Evolutionary conservation across 1,284 basidiomycete species (phyloP).

Genomic region (Ceratobasidium sp.): DNA sequence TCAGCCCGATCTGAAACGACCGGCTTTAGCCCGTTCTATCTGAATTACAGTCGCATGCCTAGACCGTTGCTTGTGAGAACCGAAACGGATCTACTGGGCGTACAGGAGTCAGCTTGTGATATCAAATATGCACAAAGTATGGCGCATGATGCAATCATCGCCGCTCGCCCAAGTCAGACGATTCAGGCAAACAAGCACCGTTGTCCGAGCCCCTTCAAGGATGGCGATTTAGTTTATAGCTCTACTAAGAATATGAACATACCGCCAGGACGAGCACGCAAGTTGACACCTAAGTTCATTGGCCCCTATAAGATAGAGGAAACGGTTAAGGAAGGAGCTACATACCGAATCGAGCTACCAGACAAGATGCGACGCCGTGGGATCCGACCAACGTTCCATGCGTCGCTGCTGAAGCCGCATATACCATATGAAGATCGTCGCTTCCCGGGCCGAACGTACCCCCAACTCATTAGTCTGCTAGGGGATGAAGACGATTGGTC

Average conservation of each 20-base stretch:
- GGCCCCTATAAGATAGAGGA: slow-evolving; percentile 23
- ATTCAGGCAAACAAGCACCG: background rate
- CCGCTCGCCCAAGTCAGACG: background rate
- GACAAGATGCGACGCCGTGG: background rate
- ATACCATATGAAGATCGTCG: slow-evolving; percentile 23
- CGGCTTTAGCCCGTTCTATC: slow-evolving; percentile 51
- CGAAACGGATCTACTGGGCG: slow-evolving; percentile 43
- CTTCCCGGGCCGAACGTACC: slow-evolving; percentile 18
- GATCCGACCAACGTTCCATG: slow-evolving; percentile 40
- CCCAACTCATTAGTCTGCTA: background rate
- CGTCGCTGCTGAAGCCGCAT: slow-evolving; percentile 17
- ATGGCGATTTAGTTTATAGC: background rate
- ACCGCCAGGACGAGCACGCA: slow-evolving; percentile 1
- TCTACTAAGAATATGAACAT: background rate
- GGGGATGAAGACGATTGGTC: slow-evolving; percentile 13
- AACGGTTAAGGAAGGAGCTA: background rate
- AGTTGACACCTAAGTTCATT: slow-evolving; percentile 38
- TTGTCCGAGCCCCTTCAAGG: background rate
- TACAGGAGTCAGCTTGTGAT: slow-evolving; percentile 46
- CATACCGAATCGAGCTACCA: slow-evolving; percentile 35
- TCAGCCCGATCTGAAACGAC: slow-evolving; percentile 52
- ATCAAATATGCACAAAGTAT: too few relatives aligned
- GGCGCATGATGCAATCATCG: slow-evolving; percentile 44
- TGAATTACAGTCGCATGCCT: slow-evolving; percentile 49
- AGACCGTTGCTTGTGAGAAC: slow-evolving; percentile 47